Percentiles rank a stretch among this genome's conserved stretches.
These are phyloP conservation scores for Crithidia sp. DNA, from an alignment of 208 protist species.

Conservation along the genomic window DNA sequence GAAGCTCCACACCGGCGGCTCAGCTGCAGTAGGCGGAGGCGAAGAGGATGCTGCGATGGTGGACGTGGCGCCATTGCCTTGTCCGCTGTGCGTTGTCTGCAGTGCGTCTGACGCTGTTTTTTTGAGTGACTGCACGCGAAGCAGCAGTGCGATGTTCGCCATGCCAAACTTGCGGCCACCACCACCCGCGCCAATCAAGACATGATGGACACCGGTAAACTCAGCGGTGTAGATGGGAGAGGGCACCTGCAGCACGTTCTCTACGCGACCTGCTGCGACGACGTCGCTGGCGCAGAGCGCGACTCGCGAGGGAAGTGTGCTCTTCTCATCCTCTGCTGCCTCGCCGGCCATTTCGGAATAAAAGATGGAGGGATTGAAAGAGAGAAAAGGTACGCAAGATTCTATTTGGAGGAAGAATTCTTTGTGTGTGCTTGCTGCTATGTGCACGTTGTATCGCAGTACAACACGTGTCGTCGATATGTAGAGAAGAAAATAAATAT, in stretches of 20 bases:
- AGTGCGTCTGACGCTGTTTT: not conserved
- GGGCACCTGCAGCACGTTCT: conserved; percentile 67
- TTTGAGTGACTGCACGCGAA: conserved; percentile 39
- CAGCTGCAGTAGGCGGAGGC: not conserved
- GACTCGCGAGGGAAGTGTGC: conserved; percentile 1
- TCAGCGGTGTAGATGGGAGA: conserved; percentile 80
- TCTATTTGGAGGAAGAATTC: not conserved
- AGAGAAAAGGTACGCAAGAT: too few species aligned
- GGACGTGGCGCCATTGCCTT: not conserved
- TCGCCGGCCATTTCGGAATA: not conserved
- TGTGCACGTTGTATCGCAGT: too few species aligned
- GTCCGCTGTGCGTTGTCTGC: not conserved
- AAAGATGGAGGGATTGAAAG: too few species aligned
- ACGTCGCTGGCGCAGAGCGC: conserved; percentile 40
- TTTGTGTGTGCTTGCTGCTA: not conserved
- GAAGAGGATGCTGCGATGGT: not conserved
- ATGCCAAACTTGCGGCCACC: conserved; percentile 86
- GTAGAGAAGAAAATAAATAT: too few species aligned
- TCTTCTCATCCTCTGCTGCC: not conserved
- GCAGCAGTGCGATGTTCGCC: conserved; percentile 74
- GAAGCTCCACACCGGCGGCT: conserved; percentile 51
- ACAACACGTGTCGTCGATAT: too few species aligned
- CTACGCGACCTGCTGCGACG: conserved; percentile 44
- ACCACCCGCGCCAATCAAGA: conserved; percentile 78
- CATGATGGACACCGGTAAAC: conserved; percentile 66